A percentile compares a stretch with the other conserved stretches of the same genome.
These are phyloP conservation scores for Pistacia integerrima DNA, from an alignment of 345 rosid species.

Conservation along the genomic window DNA sequence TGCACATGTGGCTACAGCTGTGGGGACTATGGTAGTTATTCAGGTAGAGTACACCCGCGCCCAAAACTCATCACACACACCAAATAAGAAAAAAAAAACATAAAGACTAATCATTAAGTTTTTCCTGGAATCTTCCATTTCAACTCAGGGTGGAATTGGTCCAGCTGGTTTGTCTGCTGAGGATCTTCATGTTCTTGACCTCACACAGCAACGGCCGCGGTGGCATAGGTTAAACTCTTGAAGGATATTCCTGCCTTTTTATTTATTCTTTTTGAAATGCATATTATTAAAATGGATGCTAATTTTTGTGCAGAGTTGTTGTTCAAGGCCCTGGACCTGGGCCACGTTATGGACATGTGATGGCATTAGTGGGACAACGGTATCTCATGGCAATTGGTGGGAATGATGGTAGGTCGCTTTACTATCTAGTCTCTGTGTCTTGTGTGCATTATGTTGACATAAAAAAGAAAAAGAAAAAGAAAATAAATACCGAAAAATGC, in stretches of 20 bases:
- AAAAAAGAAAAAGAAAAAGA: neutral
- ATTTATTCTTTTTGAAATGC: neutral
- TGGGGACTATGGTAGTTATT: constrained; percentile 99
- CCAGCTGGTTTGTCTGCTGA: constrained; percentile 99
- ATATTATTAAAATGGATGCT: constrained; percentile 25
- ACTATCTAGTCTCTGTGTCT: neutral
- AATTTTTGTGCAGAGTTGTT: constrained; percentile 69
- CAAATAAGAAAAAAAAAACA: neutral
- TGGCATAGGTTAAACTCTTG: constrained; percentile 80
- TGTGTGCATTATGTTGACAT: constrained; percentile 16
- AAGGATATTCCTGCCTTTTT: constrained; percentile 16
- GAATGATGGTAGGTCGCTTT: constrained; percentile 74
- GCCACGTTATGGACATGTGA: constrained; percentile 98
- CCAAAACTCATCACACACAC: neutral
- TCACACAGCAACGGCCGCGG: constrained; percentile 90
- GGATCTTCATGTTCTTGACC: constrained; percentile 99
- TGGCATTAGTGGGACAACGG: constrained; percentile 99
- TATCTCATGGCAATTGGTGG: constrained; percentile 99
- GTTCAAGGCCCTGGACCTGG: constrained; percentile 99
- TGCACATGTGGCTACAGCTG: constrained; percentile 99
- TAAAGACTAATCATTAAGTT: constrained; percentile 1
- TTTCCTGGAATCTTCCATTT: constrained; percentile 21
- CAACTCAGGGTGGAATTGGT: constrained; percentile 92
- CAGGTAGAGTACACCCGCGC: constrained; percentile 53
- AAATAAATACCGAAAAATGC: neutral